These are phyloP conservation scores for Boletales sp. DNA, from an alignment of 768 basidiomycete genomes.

Conservation along the genomic window DNA sequence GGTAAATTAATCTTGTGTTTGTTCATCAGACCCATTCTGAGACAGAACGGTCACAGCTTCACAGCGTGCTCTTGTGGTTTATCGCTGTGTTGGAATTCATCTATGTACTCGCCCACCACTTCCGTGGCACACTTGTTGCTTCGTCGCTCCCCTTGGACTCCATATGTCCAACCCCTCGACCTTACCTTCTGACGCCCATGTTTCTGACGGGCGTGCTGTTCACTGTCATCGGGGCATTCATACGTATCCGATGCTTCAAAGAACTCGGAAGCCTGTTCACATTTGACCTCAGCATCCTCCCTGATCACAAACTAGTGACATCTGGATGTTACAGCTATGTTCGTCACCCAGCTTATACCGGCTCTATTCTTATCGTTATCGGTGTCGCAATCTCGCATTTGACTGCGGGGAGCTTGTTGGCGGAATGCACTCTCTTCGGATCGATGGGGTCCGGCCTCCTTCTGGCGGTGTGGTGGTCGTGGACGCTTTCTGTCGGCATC, in stretches of 20 bases:
- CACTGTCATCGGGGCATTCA: conserved; percentile 41
- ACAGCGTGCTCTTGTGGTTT: conserved; percentile 47
- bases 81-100: conserved; percentile 50
- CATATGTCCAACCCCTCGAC: conserved; percentile 29
- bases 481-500: conserved; percentile 46
- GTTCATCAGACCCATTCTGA: background rate
- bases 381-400: conserved; percentile 47
- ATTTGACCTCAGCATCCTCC: conserved; percentile 55
- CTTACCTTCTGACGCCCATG: conserved; percentile 35
- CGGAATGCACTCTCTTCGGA: conserved; percentile 35
- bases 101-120: conserved; percentile 33
- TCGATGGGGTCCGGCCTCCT: conserved; percentile 30
- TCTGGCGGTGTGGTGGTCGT: conserved; percentile 46
- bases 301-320: conserved; percentile 49
- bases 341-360: conserved; percentile 55
- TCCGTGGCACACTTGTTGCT: conserved; percentile 31
- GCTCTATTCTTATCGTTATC: conserved; percentile 46
- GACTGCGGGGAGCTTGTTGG: conserved; percentile 44
- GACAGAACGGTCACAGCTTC: conserved; percentile 34
- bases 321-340: conserved; percentile 49
- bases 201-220: conserved; percentile 45
- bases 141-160: conserved; percentile 32
- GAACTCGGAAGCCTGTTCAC: conserved; percentile 55
- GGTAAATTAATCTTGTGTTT: conserved; percentile 27
- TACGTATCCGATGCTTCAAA: conserved; percentile 52